These are phyloP conservation scores for Alternaria rosae DNA, from an alignment of 2,329 filamentous ascomycete species.

Conservation along the genomic window DNA sequence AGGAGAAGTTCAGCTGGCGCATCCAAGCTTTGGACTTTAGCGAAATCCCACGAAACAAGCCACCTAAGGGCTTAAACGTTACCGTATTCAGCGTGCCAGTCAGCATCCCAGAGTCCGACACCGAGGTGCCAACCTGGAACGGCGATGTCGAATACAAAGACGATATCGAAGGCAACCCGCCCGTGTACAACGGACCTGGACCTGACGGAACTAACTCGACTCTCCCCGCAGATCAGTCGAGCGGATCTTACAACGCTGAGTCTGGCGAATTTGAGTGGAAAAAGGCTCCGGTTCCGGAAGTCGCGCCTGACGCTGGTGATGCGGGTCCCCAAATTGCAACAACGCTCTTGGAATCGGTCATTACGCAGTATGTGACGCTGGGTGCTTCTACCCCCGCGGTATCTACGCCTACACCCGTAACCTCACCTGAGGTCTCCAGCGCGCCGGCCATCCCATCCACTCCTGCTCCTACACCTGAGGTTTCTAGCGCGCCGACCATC, in stretches of 20 bases:
- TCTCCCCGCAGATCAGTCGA: constrained; percentile 10
- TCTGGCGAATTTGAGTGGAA: constrained; percentile 26
- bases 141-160: constrained; percentile 31
- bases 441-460: not conserved
- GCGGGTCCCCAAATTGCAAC: not conserved
- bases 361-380: constrained; percentile 17
- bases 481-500: not conserved
- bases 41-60: constrained; percentile 37
- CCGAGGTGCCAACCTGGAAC: constrained; percentile 36
- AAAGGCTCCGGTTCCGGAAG: constrained; percentile 20
- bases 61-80: constrained; percentile 41
- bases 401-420: not conserved
- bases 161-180: constrained; percentile 39
- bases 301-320: not conserved
- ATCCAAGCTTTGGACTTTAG: constrained; percentile 40
- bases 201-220: constrained; percentile 24
- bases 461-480: not conserved
- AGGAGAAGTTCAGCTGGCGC: constrained; percentile 42
- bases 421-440: not conserved
- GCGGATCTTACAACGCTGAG: constrained; percentile 19
- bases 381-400: not conserved
- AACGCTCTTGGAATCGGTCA: constrained; percentile 6
- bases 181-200: constrained; percentile 27
- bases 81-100: constrained; percentile 37
- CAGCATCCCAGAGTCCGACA: constrained; percentile 30